Conservation (phyloP, 306 rosid species). For the Betula pendula region DNA sequence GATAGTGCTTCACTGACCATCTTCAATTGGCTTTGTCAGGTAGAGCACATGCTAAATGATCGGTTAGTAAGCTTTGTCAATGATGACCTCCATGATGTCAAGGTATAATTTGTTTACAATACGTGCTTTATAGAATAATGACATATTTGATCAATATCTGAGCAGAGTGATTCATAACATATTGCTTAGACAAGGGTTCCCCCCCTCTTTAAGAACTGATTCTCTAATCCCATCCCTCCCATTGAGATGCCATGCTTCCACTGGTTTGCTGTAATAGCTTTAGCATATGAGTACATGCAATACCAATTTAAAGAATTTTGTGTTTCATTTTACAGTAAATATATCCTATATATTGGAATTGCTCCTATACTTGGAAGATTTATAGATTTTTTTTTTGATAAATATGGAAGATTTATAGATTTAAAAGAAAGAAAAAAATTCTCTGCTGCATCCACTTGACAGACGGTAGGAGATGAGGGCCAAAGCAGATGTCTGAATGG, state of each 20-base stretch:
- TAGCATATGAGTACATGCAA: background rate
- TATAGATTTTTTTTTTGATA: too few species aligned
- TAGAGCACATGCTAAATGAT: conserved; percentile 66
- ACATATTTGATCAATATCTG: background rate
- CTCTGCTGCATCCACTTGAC: background rate
- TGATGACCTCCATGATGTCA: conserved; percentile 68
- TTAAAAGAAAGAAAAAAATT: background rate
- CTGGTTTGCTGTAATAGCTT: background rate
- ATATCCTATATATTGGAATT: background rate
- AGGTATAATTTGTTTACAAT: conserved; percentile 45
- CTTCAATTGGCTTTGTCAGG: conserved; percentile 48
- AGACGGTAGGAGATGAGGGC: background rate
- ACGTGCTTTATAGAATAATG: background rate
- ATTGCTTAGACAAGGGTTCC: background rate
- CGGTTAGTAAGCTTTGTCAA: conserved; percentile 52
- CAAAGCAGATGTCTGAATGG: background rate
- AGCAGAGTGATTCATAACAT: background rate
- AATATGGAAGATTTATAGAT: background rate
- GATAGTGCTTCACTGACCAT: conserved; percentile 29
- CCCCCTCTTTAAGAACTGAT: background rate
- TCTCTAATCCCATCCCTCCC: background rate
- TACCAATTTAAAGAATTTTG: background rate
- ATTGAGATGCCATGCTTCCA: background rate
- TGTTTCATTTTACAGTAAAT: background rate
- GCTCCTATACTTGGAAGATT: background rate